A percentile compares a stretch with the other conserved stretches of the same genome.
Conservation (phyloP, 2,329 filamentous ascomycete species). For the Xylariaceae sp. region DNA sequence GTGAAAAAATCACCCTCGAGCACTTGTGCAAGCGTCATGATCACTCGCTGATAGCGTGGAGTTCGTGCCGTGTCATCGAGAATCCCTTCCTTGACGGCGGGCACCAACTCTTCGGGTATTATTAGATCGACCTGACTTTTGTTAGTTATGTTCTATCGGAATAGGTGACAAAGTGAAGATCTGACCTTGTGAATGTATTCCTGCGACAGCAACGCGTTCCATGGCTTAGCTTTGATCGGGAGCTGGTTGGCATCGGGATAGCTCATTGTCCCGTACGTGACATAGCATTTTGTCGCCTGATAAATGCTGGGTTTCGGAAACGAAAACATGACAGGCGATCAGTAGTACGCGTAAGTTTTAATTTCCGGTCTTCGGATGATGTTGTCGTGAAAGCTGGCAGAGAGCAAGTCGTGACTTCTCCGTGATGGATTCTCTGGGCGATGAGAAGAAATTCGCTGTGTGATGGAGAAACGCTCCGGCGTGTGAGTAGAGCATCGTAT, state of each 20-base stretch:
- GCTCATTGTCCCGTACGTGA: slow-evolving; percentile 62
- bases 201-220: slow-evolving; percentile 60
- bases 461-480: slow-evolving; percentile 5
- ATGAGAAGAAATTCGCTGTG: neutral
- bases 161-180: neutral
- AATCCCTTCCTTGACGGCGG: slow-evolving; percentile 50
- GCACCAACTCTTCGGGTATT: slow-evolving; percentile 60
- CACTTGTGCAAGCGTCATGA: slow-evolving; percentile 67
- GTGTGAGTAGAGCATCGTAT: neutral
- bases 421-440: neutral
- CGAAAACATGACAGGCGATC: slow-evolving; percentile 39
- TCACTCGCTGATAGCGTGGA: slow-evolving; percentile 60
- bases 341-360: neutral
- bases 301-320: slow-evolving; percentile 43
- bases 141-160: neutral
- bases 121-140: slow-evolving; percentile 59
- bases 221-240: slow-evolving; percentile 70
- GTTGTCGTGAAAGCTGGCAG: neutral
- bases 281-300: slow-evolving; percentile 63
- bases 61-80: slow-evolving; percentile 29
- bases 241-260: slow-evolving; percentile 67
- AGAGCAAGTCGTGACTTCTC: neutral
- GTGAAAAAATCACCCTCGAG: slow-evolving; percentile 72
- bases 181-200: slow-evolving; percentile 63
- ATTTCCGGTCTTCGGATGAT: neutral